These are phyloP conservation scores for Teunomyces barrocoloradensis DNA, from an alignment of 805 yeast species.

Conservation along the genomic window DNA sequence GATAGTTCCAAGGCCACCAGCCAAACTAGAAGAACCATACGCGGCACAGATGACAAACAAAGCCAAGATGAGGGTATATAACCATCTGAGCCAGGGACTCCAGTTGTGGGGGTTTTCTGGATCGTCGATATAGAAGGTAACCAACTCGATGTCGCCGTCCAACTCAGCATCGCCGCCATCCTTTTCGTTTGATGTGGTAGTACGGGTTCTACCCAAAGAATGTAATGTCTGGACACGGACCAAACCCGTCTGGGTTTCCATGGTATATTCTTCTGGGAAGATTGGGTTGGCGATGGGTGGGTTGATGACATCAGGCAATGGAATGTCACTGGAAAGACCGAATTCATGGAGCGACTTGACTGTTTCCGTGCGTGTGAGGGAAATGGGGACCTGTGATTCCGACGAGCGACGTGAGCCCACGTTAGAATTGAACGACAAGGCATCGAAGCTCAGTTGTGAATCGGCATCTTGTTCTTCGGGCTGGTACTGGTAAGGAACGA, in stretches of 20 bases:
- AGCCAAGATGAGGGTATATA: slow-evolving; percentile 66
- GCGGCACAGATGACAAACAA: slow-evolving; percentile 84
- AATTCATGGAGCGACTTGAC: slow-evolving; percentile 60
- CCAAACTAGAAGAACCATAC: slow-evolving; percentile 86
- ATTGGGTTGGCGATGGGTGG: slow-evolving; percentile 59
- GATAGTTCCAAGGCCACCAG: slow-evolving; percentile 78
- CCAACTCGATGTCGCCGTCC: slow-evolving; percentile 63
- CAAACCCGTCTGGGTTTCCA: slow-evolving; percentile 85
- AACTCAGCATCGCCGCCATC: slow-evolving; percentile 3
- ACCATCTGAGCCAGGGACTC: slow-evolving; percentile 56
- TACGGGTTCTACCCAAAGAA: slow-evolving; percentile 54
- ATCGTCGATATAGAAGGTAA: slow-evolving; percentile 74
- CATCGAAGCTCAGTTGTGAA: not conserved
- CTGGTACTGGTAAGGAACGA: not conserved
- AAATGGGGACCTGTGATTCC: slow-evolving; percentile 15
- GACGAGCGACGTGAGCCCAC: not conserved
- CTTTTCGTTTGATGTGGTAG: slow-evolving; percentile 18
- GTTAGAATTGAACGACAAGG: not conserved
- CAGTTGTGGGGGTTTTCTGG: slow-evolving; percentile 92
- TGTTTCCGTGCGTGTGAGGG: slow-evolving; percentile 65
- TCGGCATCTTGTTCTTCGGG: not conserved
- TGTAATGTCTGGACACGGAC: slow-evolving; percentile 77
- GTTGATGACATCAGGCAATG: slow-evolving; percentile 49
- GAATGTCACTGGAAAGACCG: slow-evolving; percentile 53
- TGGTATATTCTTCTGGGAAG: slow-evolving; percentile 88